Evolutionary conservation across 495 filamentous ascomycete genomes (phyloP).

Genomic region (Daldinia concentrica): DNA sequence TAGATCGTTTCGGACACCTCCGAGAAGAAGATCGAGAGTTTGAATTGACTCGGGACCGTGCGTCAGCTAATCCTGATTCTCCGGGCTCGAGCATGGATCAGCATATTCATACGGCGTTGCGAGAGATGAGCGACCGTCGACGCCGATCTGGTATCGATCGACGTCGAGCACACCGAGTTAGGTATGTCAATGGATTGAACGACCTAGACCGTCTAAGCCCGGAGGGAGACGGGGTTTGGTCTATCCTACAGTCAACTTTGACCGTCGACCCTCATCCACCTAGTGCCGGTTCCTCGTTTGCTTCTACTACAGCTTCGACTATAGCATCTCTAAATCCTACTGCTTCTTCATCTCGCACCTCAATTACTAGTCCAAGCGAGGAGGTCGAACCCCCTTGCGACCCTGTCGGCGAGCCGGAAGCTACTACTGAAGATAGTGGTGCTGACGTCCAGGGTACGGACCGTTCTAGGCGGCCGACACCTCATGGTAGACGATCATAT

Average conservation of each 20-base stretch:
- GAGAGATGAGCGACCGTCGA: background rate
- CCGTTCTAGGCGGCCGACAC: conserved; percentile 1
- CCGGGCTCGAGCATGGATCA: background rate
- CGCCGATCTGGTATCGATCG: background rate
- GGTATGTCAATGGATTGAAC: conserved; percentile 74
- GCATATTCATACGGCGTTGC: background rate
- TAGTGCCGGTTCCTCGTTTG: conserved; percentile 82
- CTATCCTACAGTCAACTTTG: conserved; percentile 80
- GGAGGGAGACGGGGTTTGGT: conserved; percentile 76
- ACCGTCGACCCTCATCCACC: conserved; percentile 82
- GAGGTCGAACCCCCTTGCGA: conserved; percentile 53
- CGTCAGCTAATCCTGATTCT: background rate
- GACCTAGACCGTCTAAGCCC: conserved; percentile 84
- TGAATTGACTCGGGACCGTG: background rate
- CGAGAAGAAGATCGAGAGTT: background rate
- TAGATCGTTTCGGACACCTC: background rate
- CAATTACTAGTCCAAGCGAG: conserved; percentile 48
- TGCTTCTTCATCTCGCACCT: conserved; percentile 47
- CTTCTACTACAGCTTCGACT: conserved; percentile 66
- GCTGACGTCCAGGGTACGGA: conserved; percentile 2
- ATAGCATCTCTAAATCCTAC: conserved; percentile 49
- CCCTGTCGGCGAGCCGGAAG: conserved; percentile 47
- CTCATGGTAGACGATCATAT: conserved; percentile 43
- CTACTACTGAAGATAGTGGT: conserved; percentile 50
- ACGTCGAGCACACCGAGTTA: background rate